phyloP scores from a whole-genome alignment of 805 yeast species.

The Hanseniaspora valbyensis region DNA sequence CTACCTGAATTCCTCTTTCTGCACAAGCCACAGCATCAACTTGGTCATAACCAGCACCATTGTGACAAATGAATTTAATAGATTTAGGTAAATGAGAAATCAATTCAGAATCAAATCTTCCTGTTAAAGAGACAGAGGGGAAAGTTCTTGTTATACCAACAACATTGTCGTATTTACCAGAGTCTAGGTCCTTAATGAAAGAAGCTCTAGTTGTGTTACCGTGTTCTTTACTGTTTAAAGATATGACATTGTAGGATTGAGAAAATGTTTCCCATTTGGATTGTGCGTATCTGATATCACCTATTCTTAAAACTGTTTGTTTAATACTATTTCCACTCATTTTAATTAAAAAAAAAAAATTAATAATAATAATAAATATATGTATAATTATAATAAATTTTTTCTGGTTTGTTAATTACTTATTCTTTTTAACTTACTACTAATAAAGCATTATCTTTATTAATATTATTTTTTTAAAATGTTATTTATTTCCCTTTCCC shows the following conservation, averaged over 20 bases:
- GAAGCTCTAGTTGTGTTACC: slow-evolving; percentile 27
- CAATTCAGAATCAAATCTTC: slow-evolving; percentile 55
- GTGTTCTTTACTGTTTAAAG: slow-evolving; percentile 23
- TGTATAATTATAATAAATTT: too few relatives aligned
- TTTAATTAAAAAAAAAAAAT: not conserved
- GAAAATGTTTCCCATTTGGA: slow-evolving; percentile 53
- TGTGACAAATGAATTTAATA: slow-evolving; percentile 44
- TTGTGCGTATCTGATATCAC: slow-evolving; percentile 48
- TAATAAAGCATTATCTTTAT: too few relatives aligned
- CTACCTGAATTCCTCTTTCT: slow-evolving; percentile 46
- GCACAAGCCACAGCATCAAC: slow-evolving; percentile 46
- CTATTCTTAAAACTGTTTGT: slow-evolving; percentile 58
- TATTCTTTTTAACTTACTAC: too few relatives aligned
- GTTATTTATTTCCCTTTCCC: too few relatives aligned
- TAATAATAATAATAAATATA: too few relatives aligned
- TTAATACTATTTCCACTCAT: slow-evolving; percentile 23
- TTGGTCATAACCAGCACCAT: slow-evolving; percentile 73
- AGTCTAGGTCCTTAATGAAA: slow-evolving; percentile 27
- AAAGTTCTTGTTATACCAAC: slow-evolving; percentile 43
- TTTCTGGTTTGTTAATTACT: not conserved
- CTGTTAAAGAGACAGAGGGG: slow-evolving; percentile 41
- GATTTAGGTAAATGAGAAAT: slow-evolving; percentile 43
- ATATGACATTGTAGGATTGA: slow-evolving; percentile 39
- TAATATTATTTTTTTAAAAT: too few relatives aligned
- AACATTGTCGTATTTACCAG: slow-evolving; percentile 26